Base-by-base conservation (phyloP, 306 rosid genomes). In the Sicyos baderoa region DNA sequence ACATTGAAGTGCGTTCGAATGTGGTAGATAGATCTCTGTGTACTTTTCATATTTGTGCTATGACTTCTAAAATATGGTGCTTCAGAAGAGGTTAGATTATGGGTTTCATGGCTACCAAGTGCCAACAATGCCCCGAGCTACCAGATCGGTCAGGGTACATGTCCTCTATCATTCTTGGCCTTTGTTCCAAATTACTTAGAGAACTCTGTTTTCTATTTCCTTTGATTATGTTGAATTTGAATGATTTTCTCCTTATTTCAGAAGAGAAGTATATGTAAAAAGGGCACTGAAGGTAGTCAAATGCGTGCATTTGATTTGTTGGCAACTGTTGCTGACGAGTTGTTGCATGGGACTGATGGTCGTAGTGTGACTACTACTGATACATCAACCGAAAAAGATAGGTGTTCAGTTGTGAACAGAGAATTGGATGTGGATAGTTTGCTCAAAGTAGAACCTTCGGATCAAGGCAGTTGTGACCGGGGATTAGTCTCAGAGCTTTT, bases 291-390 rank as follows among this genome's bases (percentile, higher is more conserved):
- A 52, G 85, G 78, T 54, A 82, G 76, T 64, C 80, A 84, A 78
- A 73, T 89, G 86, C 83, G 85, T 7, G 86, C 97, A 64, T 87
- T 91, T 82, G 97, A 91, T 82, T 81, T 91, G 78, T 76, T 91
- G 90, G 97, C 97, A 73, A 83, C 91, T 40, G 78, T 87, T 77
- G 97, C 97, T 60, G 96, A 82, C 63, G 76, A 82, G 37, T 79
- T 73, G 63, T 73, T 86, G 86, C 86, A 81, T 16, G 91, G 83
- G 78, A 82, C 73, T 66, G 88, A 82, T 73, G 71, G 82, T 79
- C 83, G 85, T 32, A 72, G 75, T 12, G 53, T 76, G 14, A 82
- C 78, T 55, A 82, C 79, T 59, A 70, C 79, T 66, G 82, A 82
- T 72, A 70, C 79, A 70, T 74, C 86, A 47, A 74, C 73, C 8